Evolutionary conservation across 805 yeast genomes (phyloP), one percentile per base, ranked within the genome.

Genomic region (Starmerella asiatica): DNA sequence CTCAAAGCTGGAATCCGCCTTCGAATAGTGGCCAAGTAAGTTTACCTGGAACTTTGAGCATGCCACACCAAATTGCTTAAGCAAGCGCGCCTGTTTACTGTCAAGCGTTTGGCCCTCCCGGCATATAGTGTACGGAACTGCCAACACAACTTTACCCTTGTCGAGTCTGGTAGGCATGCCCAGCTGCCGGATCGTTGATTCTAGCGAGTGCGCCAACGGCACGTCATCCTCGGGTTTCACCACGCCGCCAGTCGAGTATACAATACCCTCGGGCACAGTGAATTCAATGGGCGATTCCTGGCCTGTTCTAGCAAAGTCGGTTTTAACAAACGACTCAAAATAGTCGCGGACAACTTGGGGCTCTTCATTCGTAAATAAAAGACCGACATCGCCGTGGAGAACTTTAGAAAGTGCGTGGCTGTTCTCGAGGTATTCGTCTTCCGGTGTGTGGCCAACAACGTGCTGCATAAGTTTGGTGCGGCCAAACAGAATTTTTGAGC

Each of bases 231-330:
- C 96, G 19, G 59, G 63, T 23, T 94, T 70, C 37, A 86, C 65
- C 62, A 83, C 93, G 18, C 98, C 98, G 54, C 95, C 99, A 58
- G 95, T 78, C 17, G 97, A 82, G 60, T 84, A 86, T 7, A 91
- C 78, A 38, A 84, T 70, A 35, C 99, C 99, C 44, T 69, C 84
- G 21, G 98, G 97, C 41, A 91, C 70, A 4, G 74, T 70, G 62
- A 91, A 86, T 37, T 80, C 74, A 44, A 88, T 65, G 40, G 97
- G 93, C 11, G 94, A 71, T 51, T 61, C 75, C 29, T 84, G 70
- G 48, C 93, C 93, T 23, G 96, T 86, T 61, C 98, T 75, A 24
- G 93, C 82, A 59, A 70, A 91, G 57, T 91, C 98, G 7, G 73
- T 69, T 63, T 74, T 82, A 31, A 73, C 64, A 59, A 79, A 91